Evolutionary conservation across 2,329 filamentous ascomycete species (phyloP), one percentile per base, ranked within the genome.

Genomic region (Arthrobotrys sinensis): DNA sequence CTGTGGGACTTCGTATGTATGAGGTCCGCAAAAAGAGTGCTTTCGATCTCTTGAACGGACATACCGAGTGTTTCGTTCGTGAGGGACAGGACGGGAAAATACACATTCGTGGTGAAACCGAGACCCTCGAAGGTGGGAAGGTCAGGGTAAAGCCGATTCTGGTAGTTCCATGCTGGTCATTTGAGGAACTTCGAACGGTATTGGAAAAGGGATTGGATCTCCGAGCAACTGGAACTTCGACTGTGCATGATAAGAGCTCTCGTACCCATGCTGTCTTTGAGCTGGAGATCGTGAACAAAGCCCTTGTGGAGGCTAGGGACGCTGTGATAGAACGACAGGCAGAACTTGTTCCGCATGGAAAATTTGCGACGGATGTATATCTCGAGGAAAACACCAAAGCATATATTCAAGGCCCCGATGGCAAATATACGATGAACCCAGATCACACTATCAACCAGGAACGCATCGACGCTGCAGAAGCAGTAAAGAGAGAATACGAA

Each of bases 241-340:
- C 82, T 0, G 79, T 86, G 0, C 85, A 86, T 75, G 84, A 86
- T 62, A 83, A 86, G 70, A 86, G 85, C 69, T 86, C 85, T 0
- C 82, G 86, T 2, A 86, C 86, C 0, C 85, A 87, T 79, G 85
- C 85, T 0, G 81, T 86, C 0, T 57, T 86, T 3, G 83, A 86
- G 70, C 69, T 87, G 0, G 86, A 87, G 67, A 82, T 86, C 43
- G 80, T 87, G 5, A 86, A 83, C 12, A 80, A 80, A 46, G 70
- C 76, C 3, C 77, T 86, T 1, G 70, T 86, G 0, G 82, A 84
- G 6, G 84, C 84, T 0, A 82, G 85, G 3, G 80, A 85, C n/a
- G 83, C 82, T 0, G 80, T 86, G 0, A 80, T 85, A 46, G 85
- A 86, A 34, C 82, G 85, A 6, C 83, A 87, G 63, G 85, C 85